A percentile compares a stretch with the other conserved stretches of the same genome.
phyloP scores from a whole-genome alignment of 768 basidiomycete genomes.

The Boletus sp. region DNA sequence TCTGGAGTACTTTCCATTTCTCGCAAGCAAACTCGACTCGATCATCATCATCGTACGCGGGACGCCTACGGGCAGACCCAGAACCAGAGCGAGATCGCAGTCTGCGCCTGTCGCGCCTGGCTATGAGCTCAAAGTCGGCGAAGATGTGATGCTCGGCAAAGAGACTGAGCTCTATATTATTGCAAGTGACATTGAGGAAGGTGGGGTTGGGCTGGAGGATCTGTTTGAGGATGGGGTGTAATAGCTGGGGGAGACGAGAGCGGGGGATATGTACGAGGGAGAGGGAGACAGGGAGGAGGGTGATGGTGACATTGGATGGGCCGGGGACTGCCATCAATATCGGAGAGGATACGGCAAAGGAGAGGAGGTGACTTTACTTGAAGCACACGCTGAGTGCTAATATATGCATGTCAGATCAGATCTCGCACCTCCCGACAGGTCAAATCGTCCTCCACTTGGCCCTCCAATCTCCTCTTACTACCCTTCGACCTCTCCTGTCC shows the following conservation, averaged over 20 bases:
- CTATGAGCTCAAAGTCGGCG: slow-evolving; percentile 58
- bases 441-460: too few species aligned
- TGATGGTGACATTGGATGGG: slow-evolving; percentile 50
- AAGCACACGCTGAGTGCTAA: slow-evolving; percentile 4
- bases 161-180: slow-evolving; percentile 73
- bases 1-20: slow-evolving; percentile 75
- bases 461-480: not conserved
- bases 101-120: slow-evolving; percentile 51
- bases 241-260: slow-evolving; percentile 55
- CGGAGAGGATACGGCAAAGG: slow-evolving; percentile 8
- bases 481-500: not conserved
- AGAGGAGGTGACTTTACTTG: slow-evolving; percentile 2
- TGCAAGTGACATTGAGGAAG: slow-evolving; percentile 75
- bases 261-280: slow-evolving; percentile 75
- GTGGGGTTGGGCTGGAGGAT: slow-evolving; percentile 62
- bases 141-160: slow-evolving; percentile 62
- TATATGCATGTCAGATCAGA: slow-evolving; percentile 14
- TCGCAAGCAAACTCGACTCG: slow-evolving; percentile 66
- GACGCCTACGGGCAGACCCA: slow-evolving; percentile 25
- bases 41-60: slow-evolving; percentile 37
- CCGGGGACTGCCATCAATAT: slow-evolving; percentile 24
- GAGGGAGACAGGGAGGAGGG: slow-evolving; percentile 67
- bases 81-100: slow-evolving; percentile 43
- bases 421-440: too few species aligned
- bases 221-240: slow-evolving; percentile 62